Base-by-base conservation (phyloP, 2,329 filamentous ascomycete genomes). In the Fusarium buxicola region DNA sequence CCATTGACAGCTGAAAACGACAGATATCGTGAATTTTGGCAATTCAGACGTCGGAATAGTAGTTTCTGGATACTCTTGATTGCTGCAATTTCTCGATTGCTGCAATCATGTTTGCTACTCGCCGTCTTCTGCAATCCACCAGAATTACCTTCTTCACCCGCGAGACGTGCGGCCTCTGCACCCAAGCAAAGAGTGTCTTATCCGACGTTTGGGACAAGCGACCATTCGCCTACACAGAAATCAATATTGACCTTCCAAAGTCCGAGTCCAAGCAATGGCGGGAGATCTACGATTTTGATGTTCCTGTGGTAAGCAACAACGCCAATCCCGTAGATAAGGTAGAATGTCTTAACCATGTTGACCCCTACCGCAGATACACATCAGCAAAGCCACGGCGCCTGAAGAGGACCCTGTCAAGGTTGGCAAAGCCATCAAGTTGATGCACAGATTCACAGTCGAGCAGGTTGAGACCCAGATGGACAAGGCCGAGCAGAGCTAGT, bases 141-240 rank as follows among this genome's bases (percentile, higher is more conserved):
- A 84, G 89, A 56, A 88, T 94, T 69, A 94, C 91, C 0, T 81
- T 94, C 28, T 94, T 94, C 75, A 92, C 88, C 3, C 85, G 91
- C 36, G 80, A 86, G 31, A 88, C 88, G 58, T 94, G 91, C 74
- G 86, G 86, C 0, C 82, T 94, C 4, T 94, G 91, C 71, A 81
- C 81, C 18, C 82, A 88, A 47, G 91, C 90, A 7, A 91, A 89
- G 71, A 80, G 81, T 7, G 88, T 89, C 3, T 80, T 94, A 21
- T 88, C 87, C 4, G 80, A 86, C 9, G 89, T 93, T 8, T 89
- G 86, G 84, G 85, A 90, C 55, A 73, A 72, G 59, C 80, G 88
- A 24, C 88, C 88, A 0, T 92, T 94, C 74, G 82, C 82, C 15
- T 92, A 87, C 74, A 80, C 81, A 8, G 89, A 93, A 74, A 81